Evolutionary conservation across 257 asterid species (phyloP).

Genomic region (Gentiana dahurica): DNA sequence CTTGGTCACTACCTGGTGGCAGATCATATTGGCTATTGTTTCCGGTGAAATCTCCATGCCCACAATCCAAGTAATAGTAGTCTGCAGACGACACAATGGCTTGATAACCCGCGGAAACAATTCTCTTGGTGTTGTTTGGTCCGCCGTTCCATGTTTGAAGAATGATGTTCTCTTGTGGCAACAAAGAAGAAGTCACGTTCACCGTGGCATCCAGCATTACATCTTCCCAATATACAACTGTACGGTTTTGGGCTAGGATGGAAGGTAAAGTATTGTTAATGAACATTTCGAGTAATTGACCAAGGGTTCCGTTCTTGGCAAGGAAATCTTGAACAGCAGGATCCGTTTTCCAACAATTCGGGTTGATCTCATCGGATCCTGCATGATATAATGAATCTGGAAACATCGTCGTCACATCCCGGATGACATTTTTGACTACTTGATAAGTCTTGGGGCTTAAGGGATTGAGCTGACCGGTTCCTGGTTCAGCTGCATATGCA

Average conservation of each 20-base stretch:
- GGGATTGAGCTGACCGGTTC: constrained; percentile 88
- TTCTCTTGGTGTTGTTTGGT: constrained; percentile 55
- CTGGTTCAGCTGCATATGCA: constrained; percentile 72
- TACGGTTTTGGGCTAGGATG: constrained; percentile 58
- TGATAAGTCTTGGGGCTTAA: constrained; percentile 56
- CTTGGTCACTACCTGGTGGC: constrained; percentile 50
- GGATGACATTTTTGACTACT: constrained; percentile 49
- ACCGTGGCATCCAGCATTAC: constrained; percentile 39
- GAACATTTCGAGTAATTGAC: constrained; percentile 57
- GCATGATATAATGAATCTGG: constrained; percentile 75
- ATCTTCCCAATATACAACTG: constrained; percentile 90
- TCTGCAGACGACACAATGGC: constrained; percentile 75
- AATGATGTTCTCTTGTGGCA: constrained; percentile 51
- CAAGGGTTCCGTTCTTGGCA: constrained; percentile 52
- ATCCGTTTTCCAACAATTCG: constrained; percentile 77
- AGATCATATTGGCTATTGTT: constrained; percentile 43
- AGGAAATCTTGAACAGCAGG: constrained; percentile 39
- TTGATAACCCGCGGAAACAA: constrained; percentile 55
- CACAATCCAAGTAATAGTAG: constrained; percentile 77
- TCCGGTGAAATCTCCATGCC: constrained; percentile 80
- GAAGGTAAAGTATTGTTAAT: constrained; percentile 55
- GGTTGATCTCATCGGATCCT: constrained; percentile 73
- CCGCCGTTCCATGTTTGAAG: constrained; percentile 84
- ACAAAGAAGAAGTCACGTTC: constrained; percentile 42
- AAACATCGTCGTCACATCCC: constrained; percentile 46